Base-by-base conservation (phyloP, 768 basidiomycete species). In the Mycena pura region DNA sequence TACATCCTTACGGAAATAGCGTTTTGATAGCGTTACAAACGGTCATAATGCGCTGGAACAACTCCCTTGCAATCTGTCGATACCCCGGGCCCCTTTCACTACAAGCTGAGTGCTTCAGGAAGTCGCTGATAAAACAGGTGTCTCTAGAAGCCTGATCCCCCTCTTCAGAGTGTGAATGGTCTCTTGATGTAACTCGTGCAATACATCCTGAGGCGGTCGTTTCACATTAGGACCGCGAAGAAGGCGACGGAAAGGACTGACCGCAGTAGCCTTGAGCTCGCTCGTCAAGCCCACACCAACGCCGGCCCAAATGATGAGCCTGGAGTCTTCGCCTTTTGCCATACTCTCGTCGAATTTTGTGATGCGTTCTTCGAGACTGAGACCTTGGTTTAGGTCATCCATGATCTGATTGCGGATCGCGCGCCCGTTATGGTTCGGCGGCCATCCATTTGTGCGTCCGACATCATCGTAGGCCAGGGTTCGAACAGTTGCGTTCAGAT, bases 401-500 rank as follows among this genome's bases (percentile, higher is more conserved):
- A 76, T 62, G 25, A 78, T 73, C 43, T 64, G 53, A 63, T 82
- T 83, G 9, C 70, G 67, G 29, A 86, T 68, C 21, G 75, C 80
- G n/a, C 84, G 70, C 13, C 83, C 84, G 44, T 84, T 76, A 4
- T 79, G 63, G 7, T 76, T 74, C 1, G 57, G 58, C 2, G 82
- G 83, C 82, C 82, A 84, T 6, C 71, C 74, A 19, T 73, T 51
- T 6, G 76, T 77, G 17, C 73, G 72, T 25, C 77, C 71, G n/a
- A 73, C 79, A 38, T 72, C 73, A 53, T 86, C 84, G 40, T 79
- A 85, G 19, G 78, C 77, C 63, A 72, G 65, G 3, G 77, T 82
- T 41, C 82, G 75, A 14, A 73, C 69, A 1, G 84, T 82, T 21
- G 70, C 57, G 29, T 72, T 69, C 38, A 69, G 61, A 2, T 63